Evolutionary conservation across 345 rosid genomes (phyloP).

Genomic region (Salix arbutifolia): DNA sequence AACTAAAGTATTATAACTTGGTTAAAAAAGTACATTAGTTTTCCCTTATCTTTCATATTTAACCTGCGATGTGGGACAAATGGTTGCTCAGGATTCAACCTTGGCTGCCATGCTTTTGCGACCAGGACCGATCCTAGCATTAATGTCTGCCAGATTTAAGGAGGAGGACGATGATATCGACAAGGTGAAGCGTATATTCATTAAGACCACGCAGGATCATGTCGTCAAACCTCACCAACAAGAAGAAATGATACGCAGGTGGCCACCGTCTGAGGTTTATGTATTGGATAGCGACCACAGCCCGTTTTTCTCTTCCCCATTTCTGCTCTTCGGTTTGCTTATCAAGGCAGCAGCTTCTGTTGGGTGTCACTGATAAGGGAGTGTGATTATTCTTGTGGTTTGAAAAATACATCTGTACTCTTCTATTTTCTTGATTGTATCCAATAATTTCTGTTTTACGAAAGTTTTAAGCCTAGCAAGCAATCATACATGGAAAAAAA

Average conservation of each 20-base stretch:
- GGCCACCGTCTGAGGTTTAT: constrained; percentile 64
- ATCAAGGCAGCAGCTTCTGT: constrained; percentile 50
- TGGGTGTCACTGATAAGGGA: not conserved
- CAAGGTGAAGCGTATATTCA: constrained; percentile 52
- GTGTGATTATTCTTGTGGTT: no score
- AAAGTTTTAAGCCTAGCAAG: no score
- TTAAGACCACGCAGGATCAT: constrained; percentile 57
- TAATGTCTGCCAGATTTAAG: constrained; percentile 42
- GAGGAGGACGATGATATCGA: constrained; percentile 19
- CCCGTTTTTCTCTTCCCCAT: constrained; percentile 76
- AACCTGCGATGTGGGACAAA: no score
- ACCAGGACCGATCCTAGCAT: constrained; percentile 65
- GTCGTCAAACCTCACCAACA: constrained; percentile 72
- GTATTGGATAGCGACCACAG: constrained; percentile 72
- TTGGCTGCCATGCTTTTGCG: constrained; percentile 66
- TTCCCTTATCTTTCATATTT: no score
- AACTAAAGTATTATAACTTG: no score
- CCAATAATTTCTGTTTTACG: no score
- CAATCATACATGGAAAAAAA: no score
- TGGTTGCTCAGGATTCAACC: constrained; percentile 52
- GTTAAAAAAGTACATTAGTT: no score
- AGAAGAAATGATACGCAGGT: constrained; percentile 59
- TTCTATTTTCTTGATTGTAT: no score
- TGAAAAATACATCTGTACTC: no score
- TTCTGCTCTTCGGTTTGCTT: constrained; percentile 61